phyloP scores from a whole-genome alignment of 495 filamentous ascomycete species.

The Hyaloscypha hepaticicola region DNA sequence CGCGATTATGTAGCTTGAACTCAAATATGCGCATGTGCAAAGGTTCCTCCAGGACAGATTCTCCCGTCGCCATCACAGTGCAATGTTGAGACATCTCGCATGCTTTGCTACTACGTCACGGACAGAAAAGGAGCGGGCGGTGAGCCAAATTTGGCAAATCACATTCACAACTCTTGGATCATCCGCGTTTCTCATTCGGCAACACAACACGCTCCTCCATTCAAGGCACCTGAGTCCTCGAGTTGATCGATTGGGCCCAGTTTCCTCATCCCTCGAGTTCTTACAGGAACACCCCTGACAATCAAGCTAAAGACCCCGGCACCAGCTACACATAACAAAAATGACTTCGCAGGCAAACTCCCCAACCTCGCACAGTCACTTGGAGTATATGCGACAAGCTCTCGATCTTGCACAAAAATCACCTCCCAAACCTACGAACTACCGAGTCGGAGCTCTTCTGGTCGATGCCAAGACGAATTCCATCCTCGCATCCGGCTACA shows the following conservation, averaged over 20 bases:
- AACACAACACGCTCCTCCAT: neutral
- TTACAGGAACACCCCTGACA: neutral
- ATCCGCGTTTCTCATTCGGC: neutral
- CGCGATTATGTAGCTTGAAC: neutral
- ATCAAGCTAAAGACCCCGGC: neutral
- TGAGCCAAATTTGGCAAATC: neutral
- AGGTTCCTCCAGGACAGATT: neutral
- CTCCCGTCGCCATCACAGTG: neutral
- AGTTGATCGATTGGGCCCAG: neutral
- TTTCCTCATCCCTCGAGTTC: neutral
- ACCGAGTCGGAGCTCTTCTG: slow-evolving; percentile 85
- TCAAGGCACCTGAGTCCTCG: neutral
- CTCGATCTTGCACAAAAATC: slow-evolving; percentile 73
- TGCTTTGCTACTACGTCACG: neutral
- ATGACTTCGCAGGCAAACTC: slow-evolving; percentile 3
- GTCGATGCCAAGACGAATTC: slow-evolving; percentile 56
- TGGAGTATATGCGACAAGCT: slow-evolving; percentile 67
- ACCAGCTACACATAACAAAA: neutral
- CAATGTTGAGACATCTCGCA: neutral
- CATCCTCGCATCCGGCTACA: slow-evolving; percentile 83
- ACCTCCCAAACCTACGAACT: slow-evolving; percentile 85
- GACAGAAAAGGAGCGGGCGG: neutral
- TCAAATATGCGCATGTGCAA: neutral
- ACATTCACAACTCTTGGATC: neutral
- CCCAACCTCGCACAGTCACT: slow-evolving; percentile 49